Base-by-base conservation (phyloP, 306 rosid genomes). In the Cucurbita argyrosperma region DNA sequence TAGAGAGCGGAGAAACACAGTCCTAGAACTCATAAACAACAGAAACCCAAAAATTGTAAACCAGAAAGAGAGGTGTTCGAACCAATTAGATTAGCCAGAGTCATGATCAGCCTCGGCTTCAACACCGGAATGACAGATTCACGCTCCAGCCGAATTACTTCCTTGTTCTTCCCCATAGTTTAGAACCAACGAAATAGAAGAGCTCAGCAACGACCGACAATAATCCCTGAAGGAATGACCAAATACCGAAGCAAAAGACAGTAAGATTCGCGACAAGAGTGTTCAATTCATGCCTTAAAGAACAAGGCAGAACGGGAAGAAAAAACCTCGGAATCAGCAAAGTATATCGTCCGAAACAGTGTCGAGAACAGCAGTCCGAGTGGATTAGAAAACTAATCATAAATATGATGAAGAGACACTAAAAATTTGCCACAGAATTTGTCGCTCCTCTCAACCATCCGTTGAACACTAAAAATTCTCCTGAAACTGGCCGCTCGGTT, bases 61-160 rank as follows among this genome's bases (percentile, higher is more conserved):
- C 45, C 64, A 8, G 26, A 73, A 42, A 15, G 63, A 21, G 40
- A 57, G 18, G 70, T 47, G 51, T 11, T 64, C 26, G 35, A 78
- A 92, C 98, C 92, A 76, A 92, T 87, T 81, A 94, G 95, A 57
- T 89, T 94, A 40, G 95, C 94, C 89, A 90, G 78, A 23, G 89
- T 71, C 97, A 94, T 91, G 67, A 85, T 77, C 64, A 94, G 85
- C 79, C 55, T 89, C 7, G 97, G 97, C 84, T 94, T 94, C 68
- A 94, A 75, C 85, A 94, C 82, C 39, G 89, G 96, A 76, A 91
- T 89, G 66, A 89, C 99, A 62, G 97, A 83, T 80, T 94, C 97
- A 10, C 97, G 89, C 85, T 91, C 99, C 59, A 94, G 83, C 11
- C 87, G 96, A 79, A 94, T 88, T 10, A 88, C 71, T 6, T 90